Evolutionary conservation across 2,329 filamentous ascomycete species (phyloP).

Genomic region (Trichoderma brevicompactum): DNA sequence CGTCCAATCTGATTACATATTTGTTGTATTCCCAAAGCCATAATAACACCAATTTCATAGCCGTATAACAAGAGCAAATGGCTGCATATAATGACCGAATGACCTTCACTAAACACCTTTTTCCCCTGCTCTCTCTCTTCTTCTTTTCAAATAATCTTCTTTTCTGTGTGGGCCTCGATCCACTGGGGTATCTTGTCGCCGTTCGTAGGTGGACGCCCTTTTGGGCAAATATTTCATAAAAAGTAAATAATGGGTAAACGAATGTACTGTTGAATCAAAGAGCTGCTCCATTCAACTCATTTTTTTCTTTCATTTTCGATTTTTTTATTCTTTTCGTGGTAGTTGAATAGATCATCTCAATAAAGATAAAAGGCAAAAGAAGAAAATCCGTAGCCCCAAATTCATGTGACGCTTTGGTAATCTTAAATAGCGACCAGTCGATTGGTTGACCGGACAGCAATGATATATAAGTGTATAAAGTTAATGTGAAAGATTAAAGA

Average conservation of each 20-base stretch:
- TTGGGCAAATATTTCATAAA: slow-evolving; percentile 15
- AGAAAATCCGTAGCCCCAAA: background rate
- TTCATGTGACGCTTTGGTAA: background rate
- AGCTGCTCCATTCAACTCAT: background rate
- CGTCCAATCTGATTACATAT: slow-evolving; percentile 26
- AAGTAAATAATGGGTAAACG: slow-evolving; percentile 20
- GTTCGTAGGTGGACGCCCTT: slow-evolving; percentile 21
- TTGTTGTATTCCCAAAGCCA: slow-evolving; percentile 5
- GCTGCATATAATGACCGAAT: slow-evolving; percentile 2
- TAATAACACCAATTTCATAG: slow-evolving; percentile 11
- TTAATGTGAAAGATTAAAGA: slow-evolving; percentile 13
- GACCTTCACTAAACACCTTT: slow-evolving; percentile 9
- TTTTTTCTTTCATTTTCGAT: background rate
- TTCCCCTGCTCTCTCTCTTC: background rate
- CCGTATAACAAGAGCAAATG: slow-evolving; percentile 9
- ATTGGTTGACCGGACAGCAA: slow-evolving; percentile 6
- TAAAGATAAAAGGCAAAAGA: background rate
- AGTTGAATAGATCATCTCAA: slow-evolving; percentile 5
- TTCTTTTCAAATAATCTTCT: background rate
- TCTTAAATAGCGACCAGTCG: slow-evolving; percentile 5
- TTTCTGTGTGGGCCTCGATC: slow-evolving; percentile 13
- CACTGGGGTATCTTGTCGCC: slow-evolving; percentile 22
- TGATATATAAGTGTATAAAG: slow-evolving; percentile 11
- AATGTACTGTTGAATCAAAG: slow-evolving; percentile 10
- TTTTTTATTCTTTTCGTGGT: background rate